phyloP scores from a whole-genome alignment of 192 early-diverging fungal genomes.

The Mortierella antarctica region DNA sequence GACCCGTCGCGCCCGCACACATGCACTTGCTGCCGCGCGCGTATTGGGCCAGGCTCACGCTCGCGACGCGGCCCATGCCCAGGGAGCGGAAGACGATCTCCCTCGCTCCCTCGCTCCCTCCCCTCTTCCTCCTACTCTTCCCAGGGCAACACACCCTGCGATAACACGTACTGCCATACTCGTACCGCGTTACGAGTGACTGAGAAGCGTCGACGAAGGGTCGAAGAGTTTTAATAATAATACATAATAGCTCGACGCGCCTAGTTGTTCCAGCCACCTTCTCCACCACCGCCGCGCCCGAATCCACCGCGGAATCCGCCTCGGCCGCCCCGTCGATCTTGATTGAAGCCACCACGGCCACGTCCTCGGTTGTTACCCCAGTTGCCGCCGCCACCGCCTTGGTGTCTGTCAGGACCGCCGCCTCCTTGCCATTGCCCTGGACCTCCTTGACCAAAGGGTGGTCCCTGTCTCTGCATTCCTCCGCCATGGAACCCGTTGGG shows the following conservation, averaged over 20 bases:
- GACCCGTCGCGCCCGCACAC: too few species aligned
- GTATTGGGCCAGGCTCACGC: too few species aligned
- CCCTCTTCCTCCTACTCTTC: too few species aligned
- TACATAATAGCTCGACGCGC: not conserved
- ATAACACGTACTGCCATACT: too few species aligned
- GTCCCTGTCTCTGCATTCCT: conserved; percentile 24
- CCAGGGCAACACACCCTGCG: too few species aligned
- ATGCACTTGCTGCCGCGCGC: too few species aligned
- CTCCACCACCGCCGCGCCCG: conserved; percentile 14
- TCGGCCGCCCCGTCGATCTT: conserved; percentile 39
- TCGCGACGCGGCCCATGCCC: too few species aligned
- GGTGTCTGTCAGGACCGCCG: conserved; percentile 15
- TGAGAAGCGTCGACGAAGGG: too few species aligned
- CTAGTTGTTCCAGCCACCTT: not conserved
- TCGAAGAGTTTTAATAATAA: not conserved
- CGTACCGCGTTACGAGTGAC: too few species aligned
- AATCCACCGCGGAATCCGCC: conserved; percentile 35
- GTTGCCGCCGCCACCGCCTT: conserved; percentile 26
- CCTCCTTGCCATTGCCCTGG: conserved; percentile 33
- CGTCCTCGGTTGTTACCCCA: conserved; percentile 28
- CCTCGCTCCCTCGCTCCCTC: too few species aligned
- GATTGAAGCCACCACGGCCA: conserved; percentile 44
- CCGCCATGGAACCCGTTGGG: conserved; percentile 11
- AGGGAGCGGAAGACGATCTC: too few species aligned
- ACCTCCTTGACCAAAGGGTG: conserved; percentile 8